Base-by-base conservation (phyloP, 2,329 filamentous ascomycete genomes). In the Fusarium subglutinans region DNA sequence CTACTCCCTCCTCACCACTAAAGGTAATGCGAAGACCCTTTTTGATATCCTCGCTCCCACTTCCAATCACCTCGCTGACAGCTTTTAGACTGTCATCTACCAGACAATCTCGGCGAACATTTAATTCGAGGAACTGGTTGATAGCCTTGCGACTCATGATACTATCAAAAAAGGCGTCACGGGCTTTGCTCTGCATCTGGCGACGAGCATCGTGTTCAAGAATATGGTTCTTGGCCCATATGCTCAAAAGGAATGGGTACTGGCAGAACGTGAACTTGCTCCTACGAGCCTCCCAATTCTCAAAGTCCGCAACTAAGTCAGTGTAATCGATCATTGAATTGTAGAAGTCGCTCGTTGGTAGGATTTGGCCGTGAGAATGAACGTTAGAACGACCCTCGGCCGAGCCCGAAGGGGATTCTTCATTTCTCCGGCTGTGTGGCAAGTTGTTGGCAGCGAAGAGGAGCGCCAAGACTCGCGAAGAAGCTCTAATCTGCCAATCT, bases 171-270 rank as follows among this genome's bases (percentile, higher is more conserved):
- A 97, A 97, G 6, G 95, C 94, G 79, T 98, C 94, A 56, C 95
- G 89, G 15, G 95, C 95, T 81, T 94, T 96, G 72, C 90, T 91
- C 78, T 94, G 92, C 95, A 98, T 98, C 81, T 98, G 94, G 13
- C 95, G 90, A 71, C 92, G 90, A 13, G 94, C 94, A 81, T 98
- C 95, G 78, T 97, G 90, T 79, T 98, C 94, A 77, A 98, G 86
- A 53, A 98, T 96, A 73, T 92, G 92, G 66, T 96, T 97, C 82
- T 98, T 98, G 35, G 95, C 93, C 86, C 94, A 95, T 73, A 98
- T 95, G 70, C 94, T 97, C 45, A 98, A 86, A 75, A 98, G 91
- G 78, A 98, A 97, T 0, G 95, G 94, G 78, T 97, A 97, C 80
- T 97, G 94, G 80, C 95, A 98, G 79, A 98, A 97, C 0, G 93